phyloP scores from a whole-genome alignment of 1,139 yeast species.

The Saccharomyces hybrid region DNA sequence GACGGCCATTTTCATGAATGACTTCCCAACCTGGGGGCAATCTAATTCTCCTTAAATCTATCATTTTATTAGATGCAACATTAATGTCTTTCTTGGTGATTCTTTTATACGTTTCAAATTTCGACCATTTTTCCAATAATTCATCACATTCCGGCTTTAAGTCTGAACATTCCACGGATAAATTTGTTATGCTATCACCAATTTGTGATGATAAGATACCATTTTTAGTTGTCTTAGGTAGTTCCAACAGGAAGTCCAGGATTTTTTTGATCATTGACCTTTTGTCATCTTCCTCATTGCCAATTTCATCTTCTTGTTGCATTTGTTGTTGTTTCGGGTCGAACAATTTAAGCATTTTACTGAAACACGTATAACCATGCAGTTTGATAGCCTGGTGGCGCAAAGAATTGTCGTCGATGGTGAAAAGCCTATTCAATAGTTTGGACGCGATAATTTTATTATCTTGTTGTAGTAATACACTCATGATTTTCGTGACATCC shows the following conservation, averaged over 20 bases:
- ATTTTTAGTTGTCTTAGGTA: conserved; percentile 81
- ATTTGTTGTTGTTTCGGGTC: conserved; percentile 6
- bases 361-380: conserved; percentile 82
- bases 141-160: conserved; percentile 37
- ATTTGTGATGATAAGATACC: conserved; percentile 74
- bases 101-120: conserved; percentile 71
- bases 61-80: conserved; percentile 14
- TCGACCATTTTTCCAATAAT: conserved; percentile 63
- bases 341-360: conserved; percentile 47
- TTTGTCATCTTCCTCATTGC: conserved; percentile 8
- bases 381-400: conserved; percentile 58
- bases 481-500: conserved; percentile 74
- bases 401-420: conserved; percentile 48
- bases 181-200: conserved; percentile 51
- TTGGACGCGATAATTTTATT: conserved; percentile 60
- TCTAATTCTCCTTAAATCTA: conserved; percentile 28
- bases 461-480: conserved; percentile 70
- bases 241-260: conserved; percentile 50
- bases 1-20: conserved; percentile 30
- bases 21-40: conserved; percentile 32
- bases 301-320: background rate
- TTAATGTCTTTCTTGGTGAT: conserved; percentile 37
- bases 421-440: conserved; percentile 57
- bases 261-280: conserved; percentile 38
- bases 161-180: conserved; percentile 34